Base-by-base conservation (phyloP, 2,329 filamentous ascomycete species). In the Penicillium hesseltinei region DNA sequence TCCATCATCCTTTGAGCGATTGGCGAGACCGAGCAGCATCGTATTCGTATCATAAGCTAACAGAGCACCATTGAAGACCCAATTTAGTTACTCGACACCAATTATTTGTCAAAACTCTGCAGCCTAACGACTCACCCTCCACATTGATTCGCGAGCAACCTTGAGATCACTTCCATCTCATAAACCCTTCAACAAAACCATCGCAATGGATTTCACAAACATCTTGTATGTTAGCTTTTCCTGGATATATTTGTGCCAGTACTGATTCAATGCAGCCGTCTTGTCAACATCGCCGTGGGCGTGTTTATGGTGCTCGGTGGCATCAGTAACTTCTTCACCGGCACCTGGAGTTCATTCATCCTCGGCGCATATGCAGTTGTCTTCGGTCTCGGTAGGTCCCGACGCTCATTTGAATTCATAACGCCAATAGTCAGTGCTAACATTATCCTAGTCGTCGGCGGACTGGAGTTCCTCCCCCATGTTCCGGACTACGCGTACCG, bases 401-500 rank as follows among this genome's bases (percentile, higher is more conserved):
- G 17, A 9, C 13, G 15, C 5, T n/a, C n/a, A 25, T 15, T 2
- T 58, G 59, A 31, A 36, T 49, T 61, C 40, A 48, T 58, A 54
- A 29, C 5, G 1, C 56, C 57, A n/a, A 36, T 48, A 61, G 51
- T 45, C 58, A 55, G 65, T 4, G 74, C 56, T 64, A 31, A 49
- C 51, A 39, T 58, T 55, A 50, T 31, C 36, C 33, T 61, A 89
- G 87, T 84, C 65, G 88, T 90, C 63, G 88, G 82, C 45, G 82
- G 89, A 48, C 84, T 92, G 66, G 94, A 99, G 78, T 96, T 97
- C 80, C 89, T 79, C 39, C 77, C 77, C 48, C 74, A 96, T 77
- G 93, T 97, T 68, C 93, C 94, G 50, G 91, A 92, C 58, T 92
- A 96, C 75, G 83, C 96, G 54, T 89, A 92, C 57, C 88, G 91